A percentile compares a stretch with the other conserved stretches of the same genome.
Evolutionary conservation across 768 basidiomycete genomes (phyloP).

Genomic region (Tubosaeta sp.): DNA sequence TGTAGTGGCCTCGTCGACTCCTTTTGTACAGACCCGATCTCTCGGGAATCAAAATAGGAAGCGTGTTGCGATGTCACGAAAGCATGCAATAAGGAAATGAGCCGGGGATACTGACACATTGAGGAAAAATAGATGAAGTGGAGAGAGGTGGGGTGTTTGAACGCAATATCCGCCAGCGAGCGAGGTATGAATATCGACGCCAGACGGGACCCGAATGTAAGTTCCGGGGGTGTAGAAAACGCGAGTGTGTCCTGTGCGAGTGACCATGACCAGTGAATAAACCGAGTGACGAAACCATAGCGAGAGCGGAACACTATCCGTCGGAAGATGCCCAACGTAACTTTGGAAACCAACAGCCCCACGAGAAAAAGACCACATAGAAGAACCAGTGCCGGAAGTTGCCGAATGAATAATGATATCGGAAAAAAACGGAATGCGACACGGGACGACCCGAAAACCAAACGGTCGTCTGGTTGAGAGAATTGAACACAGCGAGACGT

Average conservation of each 20-base stretch:
- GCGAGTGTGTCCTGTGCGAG: conserved; percentile 36
- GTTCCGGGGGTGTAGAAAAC: conserved; percentile 14
- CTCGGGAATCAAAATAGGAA: conserved; percentile 31
- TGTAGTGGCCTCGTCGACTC: conserved; percentile 30
- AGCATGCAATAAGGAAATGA: conserved; percentile 38
- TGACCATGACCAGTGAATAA: conserved; percentile 33
- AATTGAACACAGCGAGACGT: conserved; percentile 16
- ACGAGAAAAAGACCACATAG: conserved; percentile 23
- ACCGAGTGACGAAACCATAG: conserved; percentile 29
- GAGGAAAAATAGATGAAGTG: conserved; percentile 27
- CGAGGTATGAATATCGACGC: conserved; percentile 47
- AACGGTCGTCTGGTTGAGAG: conserved; percentile 4
- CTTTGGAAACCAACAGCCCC: conserved; percentile 31
- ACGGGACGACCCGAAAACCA: conserved; percentile 19
- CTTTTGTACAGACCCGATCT: conserved; percentile 37
- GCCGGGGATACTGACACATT: conserved; percentile 42
- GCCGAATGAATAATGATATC: conserved; percentile 45
- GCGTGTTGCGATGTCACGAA: conserved; percentile 37
- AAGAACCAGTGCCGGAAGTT: conserved; percentile 28
- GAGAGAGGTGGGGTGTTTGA: conserved; percentile 20
- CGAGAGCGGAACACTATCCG: conserved; percentile 29
- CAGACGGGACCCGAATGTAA: conserved; percentile 29
- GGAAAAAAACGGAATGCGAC: conserved; percentile 26
- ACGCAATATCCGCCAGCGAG: conserved; percentile 29
- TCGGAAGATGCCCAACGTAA: conserved; percentile 19